A percentile compares a stretch with the other conserved stretches of the same genome.
Conservation (phyloP, 1,139 yeast genomes). For the Yamadazyma songkhlaensis region DNA sequence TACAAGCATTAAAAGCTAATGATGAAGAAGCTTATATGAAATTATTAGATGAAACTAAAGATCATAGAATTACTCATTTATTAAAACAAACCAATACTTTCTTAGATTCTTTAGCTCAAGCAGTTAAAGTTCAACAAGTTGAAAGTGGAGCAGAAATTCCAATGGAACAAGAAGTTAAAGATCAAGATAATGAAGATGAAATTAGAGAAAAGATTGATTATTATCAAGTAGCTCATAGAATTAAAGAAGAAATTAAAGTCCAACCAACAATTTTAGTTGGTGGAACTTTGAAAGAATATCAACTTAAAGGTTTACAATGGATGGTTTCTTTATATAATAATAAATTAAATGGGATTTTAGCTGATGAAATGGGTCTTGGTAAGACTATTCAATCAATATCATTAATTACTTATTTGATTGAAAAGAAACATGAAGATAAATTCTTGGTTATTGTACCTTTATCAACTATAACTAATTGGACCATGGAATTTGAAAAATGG, state of each 20-base stretch:
- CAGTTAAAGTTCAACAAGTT: conserved; percentile 71
- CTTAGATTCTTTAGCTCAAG: conserved; percentile 73
- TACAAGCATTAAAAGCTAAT: conserved; percentile 78
- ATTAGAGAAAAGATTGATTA: conserved; percentile 65
- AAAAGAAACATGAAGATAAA: conserved; percentile 68
- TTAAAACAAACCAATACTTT: conserved; percentile 75
- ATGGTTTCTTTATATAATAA: conserved; percentile 94
- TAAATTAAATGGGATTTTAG: conserved; percentile 90
- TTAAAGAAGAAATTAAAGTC: conserved; percentile 59
- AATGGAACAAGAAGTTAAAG: conserved; percentile 17
- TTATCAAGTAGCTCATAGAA: conserved; percentile 75
- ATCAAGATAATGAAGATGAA: conserved; percentile 33
- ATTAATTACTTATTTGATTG: conserved; percentile 80
- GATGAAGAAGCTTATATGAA: conserved; percentile 85
- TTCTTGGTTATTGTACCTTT: conserved; percentile 80
- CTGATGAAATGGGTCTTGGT: conserved; percentile 98
- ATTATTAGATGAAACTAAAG: conserved; percentile 77
- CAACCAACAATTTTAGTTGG: conserved; percentile 77
- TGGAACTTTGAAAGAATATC: conserved; percentile 90
- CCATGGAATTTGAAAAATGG: conserved; percentile 82
- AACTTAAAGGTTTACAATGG: conserved; percentile 93
- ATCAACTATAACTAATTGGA: conserved; percentile 85
- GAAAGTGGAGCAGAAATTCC: conserved; percentile 32
- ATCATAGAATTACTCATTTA: conserved; percentile 77
- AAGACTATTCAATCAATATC: conserved; percentile 95